Evolutionary conservation across 108 stramenopile species (phyloP).

Genomic region (Nitzschia sp.): DNA sequence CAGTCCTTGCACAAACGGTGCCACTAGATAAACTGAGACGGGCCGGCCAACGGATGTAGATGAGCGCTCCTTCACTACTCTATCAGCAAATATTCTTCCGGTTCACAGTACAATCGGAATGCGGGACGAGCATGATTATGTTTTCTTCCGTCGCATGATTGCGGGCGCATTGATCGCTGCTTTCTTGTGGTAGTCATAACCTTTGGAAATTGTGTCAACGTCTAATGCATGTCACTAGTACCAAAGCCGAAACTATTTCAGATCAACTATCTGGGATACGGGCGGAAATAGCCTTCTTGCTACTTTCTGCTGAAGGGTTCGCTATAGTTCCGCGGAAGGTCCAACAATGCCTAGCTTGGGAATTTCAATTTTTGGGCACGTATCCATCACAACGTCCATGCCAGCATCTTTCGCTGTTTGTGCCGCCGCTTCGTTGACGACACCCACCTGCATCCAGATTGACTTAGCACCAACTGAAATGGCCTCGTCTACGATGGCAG

Average conservation of each 20-base stretch:
- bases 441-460: slow-evolving; percentile 85
- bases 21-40: slow-evolving; percentile 32
- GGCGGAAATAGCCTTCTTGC: no score
- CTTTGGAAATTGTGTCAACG: not conserved
- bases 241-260: no score
- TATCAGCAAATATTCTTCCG: no score
- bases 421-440: slow-evolving; percentile 77
- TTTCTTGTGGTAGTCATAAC: not conserved
- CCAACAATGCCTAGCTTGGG: slow-evolving; percentile 46
- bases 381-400: slow-evolving; percentile 77
- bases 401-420: slow-evolving; percentile 68
- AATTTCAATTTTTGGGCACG: slow-evolving; percentile 71
- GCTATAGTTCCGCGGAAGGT: slow-evolving; percentile 8
- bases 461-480: slow-evolving; percentile 70
- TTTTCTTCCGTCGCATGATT: no score
- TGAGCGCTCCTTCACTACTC: no score
- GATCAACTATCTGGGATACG: no score
- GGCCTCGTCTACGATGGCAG: slow-evolving; percentile 78
- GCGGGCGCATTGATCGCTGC: no score
- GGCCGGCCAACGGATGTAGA: no score
- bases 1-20: slow-evolving; percentile 20
- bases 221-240: no score
- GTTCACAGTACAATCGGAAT: no score
- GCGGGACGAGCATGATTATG: no score
- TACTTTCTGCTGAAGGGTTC: no score